A percentile compares a stretch with the other conserved stretches of the same genome.
phyloP scores from a whole-genome alignment of 2,329 filamentous ascomycete species.

The Colletotrichum nymphaeae region DNA sequence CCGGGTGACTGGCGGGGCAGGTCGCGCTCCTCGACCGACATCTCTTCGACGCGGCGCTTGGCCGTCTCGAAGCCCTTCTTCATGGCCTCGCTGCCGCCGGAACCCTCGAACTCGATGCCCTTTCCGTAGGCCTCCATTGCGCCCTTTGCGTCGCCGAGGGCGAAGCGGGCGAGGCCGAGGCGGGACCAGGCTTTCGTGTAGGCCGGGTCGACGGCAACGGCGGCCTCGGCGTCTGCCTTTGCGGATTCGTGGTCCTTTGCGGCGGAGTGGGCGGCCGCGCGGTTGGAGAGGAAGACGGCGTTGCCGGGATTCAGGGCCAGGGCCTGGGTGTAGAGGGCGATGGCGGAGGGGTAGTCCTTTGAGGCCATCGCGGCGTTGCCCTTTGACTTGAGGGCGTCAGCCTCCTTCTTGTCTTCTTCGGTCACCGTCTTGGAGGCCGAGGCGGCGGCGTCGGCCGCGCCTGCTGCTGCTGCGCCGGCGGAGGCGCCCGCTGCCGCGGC shows the following conservation, averaged over 20 bases:
- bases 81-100: conserved; percentile 95
- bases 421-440: conserved; percentile 49
- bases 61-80: conserved; percentile 97
- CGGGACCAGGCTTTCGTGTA: conserved; percentile 99
- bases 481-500: conserved; percentile 45
- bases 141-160: conserved; percentile 88
- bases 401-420: conserved; percentile 78
- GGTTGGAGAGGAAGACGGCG: conserved; percentile 97
- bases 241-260: conserved; percentile 87
- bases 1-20: conserved; percentile 51
- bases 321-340: conserved; percentile 89
- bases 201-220: conserved; percentile 85
- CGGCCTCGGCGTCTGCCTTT: conserved; percentile 88
- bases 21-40: conserved; percentile 66
- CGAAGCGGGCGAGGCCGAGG: conserved; percentile 90
- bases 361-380: conserved; percentile 96
- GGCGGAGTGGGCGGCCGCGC: conserved; percentile 91
- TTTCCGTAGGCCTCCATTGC: conserved; percentile 94
- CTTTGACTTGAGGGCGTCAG: conserved; percentile 87
- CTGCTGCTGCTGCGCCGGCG: conserved; percentile 56
- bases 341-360: conserved; percentile 87
- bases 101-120: conserved; percentile 94
- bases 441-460: conserved; percentile 46
- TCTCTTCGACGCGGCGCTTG: conserved; percentile 86
- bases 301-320: conserved; percentile 85